Evolutionary conservation across 306 rosid genomes (phyloP), one percentile per base, ranked within the genome.

Genomic region (Malus asiatica): DNA sequence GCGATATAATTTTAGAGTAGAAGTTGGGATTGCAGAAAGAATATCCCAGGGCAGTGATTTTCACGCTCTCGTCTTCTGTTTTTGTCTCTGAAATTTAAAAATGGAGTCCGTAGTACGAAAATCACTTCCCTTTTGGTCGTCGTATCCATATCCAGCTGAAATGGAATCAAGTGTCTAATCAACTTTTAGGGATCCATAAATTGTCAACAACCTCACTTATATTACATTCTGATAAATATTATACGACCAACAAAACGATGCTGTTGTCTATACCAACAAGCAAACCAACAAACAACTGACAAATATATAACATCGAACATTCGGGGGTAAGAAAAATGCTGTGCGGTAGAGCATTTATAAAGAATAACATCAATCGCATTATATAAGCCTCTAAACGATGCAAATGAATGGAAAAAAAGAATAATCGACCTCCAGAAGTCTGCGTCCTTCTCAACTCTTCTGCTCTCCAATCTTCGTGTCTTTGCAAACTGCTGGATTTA

Each of bases 231-330:
- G 48, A 45, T n/a, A 13, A 66, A 30, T 29, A 30, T 29, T 40
- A 76, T 20, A 8, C 10, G 79, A 87, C 68, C 71, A 81, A 79
- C 77, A 78, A 25, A 76, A 46, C 60, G 51, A 32, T 64, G 62
- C 83, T 83, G 65, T 60, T 79, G 84, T 75, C 70, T 80, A 66
- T 67, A 82, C 84, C 74, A 62, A 44, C 69, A 81, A 75, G 52
- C 52, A 70, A 83, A 51, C 74, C 58, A 73, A 75, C 83, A 76
- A 82, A 82, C 83, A 23, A 46, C n/a, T 2, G 12, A 76, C 57
- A 62, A 68, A 57, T 20, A 35, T 55, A 77, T 57, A 45, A 27
- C 61, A 68, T 44, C 55, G 19, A 66, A 13, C 73, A 20, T 76
- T 67, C 13, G 12, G 6, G 10, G 1, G 53, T 9, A 73, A 4